Conservation (phyloP, 352 stramenopile genomes). For the Pythium utonaiense region DNA sequence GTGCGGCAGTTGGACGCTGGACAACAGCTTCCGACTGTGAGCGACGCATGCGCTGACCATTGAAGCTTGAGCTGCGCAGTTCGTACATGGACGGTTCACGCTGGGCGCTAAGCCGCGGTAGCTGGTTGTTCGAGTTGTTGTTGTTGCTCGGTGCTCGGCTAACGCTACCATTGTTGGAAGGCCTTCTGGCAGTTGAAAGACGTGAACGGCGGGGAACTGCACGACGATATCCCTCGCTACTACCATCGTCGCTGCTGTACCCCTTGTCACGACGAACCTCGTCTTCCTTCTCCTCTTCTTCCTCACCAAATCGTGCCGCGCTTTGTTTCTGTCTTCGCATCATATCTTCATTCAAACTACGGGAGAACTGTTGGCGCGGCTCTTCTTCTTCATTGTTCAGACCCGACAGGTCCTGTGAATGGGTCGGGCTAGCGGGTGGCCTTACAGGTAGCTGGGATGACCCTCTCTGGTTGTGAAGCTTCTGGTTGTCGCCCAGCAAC, state of each 20-base stretch:
- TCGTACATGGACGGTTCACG: constrained; percentile 22
- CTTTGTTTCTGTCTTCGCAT: constrained; percentile 9
- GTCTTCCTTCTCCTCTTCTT: constrained; percentile 73
- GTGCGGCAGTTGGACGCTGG: not conserved
- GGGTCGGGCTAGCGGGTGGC: constrained; percentile 37
- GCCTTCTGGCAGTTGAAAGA: not conserved
- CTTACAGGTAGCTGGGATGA: not conserved
- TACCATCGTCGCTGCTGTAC: constrained; percentile 28
- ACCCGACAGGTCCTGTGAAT: constrained; percentile 64
- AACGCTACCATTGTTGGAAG: not conserved
- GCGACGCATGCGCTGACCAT: constrained; percentile 16
- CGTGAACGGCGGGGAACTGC: not conserved
- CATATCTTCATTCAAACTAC: constrained; percentile 25
- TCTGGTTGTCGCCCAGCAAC: constrained; percentile 22
- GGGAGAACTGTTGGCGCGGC: constrained; percentile 8
- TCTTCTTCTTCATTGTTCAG: constrained; percentile 30
- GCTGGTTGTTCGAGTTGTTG: constrained; percentile 6
- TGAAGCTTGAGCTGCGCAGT: constrained; percentile 15
- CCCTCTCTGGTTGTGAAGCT: not conserved
- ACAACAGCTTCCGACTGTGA: constrained; percentile 19
- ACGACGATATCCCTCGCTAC: constrained; percentile 16
- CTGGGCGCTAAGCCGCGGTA: constrained; percentile 1
- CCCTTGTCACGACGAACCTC: constrained; percentile 26
- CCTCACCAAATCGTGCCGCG: constrained; percentile 34
- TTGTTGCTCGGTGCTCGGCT: not conserved